These are phyloP conservation scores for Suhomyces yuchorum DNA, from an alignment of 1,139 yeast genomes.

Conservation along the genomic window DNA sequence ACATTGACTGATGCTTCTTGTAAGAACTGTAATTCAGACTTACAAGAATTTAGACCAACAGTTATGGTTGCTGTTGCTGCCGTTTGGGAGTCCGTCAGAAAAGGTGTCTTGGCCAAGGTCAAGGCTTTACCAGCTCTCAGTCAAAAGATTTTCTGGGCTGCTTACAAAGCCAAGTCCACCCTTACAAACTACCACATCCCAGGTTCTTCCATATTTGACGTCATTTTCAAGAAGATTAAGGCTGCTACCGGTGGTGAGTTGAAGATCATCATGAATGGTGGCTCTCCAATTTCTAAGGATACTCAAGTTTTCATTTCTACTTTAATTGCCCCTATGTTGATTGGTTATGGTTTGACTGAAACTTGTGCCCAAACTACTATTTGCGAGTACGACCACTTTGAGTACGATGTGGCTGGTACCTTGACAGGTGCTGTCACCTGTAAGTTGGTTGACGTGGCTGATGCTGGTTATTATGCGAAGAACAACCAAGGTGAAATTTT, in stretches of 20 bases:
- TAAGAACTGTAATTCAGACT: slow-evolving; percentile 85
- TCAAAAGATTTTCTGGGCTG: slow-evolving; percentile 89
- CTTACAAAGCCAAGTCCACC: slow-evolving; percentile 69
- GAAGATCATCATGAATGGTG: slow-evolving; percentile 80
- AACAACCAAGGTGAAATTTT: slow-evolving; percentile 92
- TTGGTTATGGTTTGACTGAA: slow-evolving; percentile 97
- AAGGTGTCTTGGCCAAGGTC: slow-evolving; percentile 83
- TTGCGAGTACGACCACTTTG: slow-evolving; percentile 63
- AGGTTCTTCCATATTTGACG: slow-evolving; percentile 60
- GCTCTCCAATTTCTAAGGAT: slow-evolving; percentile 83
- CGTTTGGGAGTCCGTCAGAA: slow-evolving; percentile 95
- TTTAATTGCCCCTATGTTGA: slow-evolving; percentile 81
- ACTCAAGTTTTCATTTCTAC: slow-evolving; percentile 85
- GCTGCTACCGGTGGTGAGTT: slow-evolving; percentile 95
- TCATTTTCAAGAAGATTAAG: slow-evolving; percentile 84
- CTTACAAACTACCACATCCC: slow-evolving; percentile 70
- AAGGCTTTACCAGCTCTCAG: slow-evolving; percentile 63
- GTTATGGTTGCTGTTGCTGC: slow-evolving; percentile 99
- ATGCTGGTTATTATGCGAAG: slow-evolving; percentile 89
- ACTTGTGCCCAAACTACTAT: slow-evolving; percentile 88
- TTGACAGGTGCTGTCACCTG: slow-evolving; percentile 81
- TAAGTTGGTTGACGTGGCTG: slow-evolving; percentile 88
- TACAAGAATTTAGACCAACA: slow-evolving; percentile 85
- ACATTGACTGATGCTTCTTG: slow-evolving; percentile 83
- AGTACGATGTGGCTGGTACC: slow-evolving; percentile 78